These are phyloP conservation scores for Fusarium brevicatenulatum DNA, from an alignment of 2,329 filamentous ascomycete genomes.

Conservation along the genomic window DNA sequence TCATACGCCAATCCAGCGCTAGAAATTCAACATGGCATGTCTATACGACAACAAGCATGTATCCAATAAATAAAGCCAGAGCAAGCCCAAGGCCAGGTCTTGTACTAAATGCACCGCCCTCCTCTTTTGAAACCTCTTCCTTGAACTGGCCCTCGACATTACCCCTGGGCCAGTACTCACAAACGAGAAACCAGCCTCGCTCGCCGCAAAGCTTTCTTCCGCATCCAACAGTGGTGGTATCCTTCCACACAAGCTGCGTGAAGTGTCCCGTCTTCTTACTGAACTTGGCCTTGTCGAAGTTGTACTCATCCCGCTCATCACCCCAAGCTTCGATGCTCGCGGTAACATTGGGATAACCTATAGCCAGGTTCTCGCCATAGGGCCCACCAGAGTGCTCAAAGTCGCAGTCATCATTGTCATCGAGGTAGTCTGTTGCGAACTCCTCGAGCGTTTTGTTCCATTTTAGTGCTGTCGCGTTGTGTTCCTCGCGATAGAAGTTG, in stretches of 20 bases:
- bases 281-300: conserved; percentile 68
- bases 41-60: conserved; percentile 26
- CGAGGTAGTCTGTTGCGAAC: conserved; percentile 64
- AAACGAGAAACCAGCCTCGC: conserved; percentile 73
- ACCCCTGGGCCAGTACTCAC: conserved; percentile 75
- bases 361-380: conserved; percentile 79
- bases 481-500: conserved; percentile 71
- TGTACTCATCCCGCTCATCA: conserved; percentile 61
- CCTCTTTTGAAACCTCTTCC: conserved; percentile 48
- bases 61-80: conserved; percentile 28
- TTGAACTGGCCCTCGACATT: conserved; percentile 67
- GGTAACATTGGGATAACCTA: conserved; percentile 70
- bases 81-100: conserved; percentile 27
- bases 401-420: conserved; percentile 51
- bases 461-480: conserved; percentile 66
- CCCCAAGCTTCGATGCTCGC: conserved; percentile 74
- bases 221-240: conserved; percentile 69
- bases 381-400: conserved; percentile 70
- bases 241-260: conserved; percentile 77
- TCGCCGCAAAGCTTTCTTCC: conserved; percentile 55
- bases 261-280: conserved; percentile 73
- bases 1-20: neutral
- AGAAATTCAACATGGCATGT: neutral
- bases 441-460: conserved; percentile 74
- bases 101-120: conserved; percentile 19